These are phyloP conservation scores for Ulota crispa DNA, from an alignment of 225 moss, liverwort and hornwort genomes.

Conservation along the genomic window DNA sequence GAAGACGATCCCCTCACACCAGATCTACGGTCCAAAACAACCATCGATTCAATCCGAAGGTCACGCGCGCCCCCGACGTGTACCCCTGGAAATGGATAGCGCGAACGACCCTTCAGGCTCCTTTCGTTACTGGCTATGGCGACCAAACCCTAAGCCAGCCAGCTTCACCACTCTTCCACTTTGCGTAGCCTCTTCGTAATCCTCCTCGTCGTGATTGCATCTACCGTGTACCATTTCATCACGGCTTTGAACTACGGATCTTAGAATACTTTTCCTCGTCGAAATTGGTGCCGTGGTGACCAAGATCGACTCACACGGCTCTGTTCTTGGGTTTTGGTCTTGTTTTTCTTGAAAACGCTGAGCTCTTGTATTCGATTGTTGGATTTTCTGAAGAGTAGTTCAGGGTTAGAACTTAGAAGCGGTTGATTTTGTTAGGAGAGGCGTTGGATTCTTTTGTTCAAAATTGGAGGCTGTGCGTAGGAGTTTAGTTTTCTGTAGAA, in stretches of 20 bases:
- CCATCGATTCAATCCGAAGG: neutral
- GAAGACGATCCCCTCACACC: neutral
- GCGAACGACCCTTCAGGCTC: neutral
- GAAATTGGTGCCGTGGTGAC: slow-evolving; percentile 21
- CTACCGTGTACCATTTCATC: neutral
- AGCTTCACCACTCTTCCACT: neutral
- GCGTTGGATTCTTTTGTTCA: neutral
- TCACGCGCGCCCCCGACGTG: neutral
- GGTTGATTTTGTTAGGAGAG: neutral
- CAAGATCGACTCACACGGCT: neutral
- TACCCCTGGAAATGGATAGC: slow-evolving; percentile 16
- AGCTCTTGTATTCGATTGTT: neutral
- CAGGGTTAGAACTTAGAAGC: too few relatives aligned
- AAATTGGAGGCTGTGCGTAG: neutral
- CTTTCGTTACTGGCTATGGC: slow-evolving; percentile 12
- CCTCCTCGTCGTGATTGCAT: neutral
- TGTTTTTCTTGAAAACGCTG: neutral
- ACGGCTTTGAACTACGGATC: neutral
- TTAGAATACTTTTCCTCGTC: neutral
- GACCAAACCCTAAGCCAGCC: slow-evolving; percentile 10
- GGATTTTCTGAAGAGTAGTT: neutral
- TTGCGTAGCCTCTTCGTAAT: neutral
- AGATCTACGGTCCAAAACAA: neutral
- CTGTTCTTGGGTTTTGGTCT: neutral
- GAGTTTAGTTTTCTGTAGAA: neutral